Percentiles rank a stretch among this genome's conserved stretches.
phyloP scores from a whole-genome alignment of 176 grass and related monocot species.

The Urochloa ruziziensis region DNA sequence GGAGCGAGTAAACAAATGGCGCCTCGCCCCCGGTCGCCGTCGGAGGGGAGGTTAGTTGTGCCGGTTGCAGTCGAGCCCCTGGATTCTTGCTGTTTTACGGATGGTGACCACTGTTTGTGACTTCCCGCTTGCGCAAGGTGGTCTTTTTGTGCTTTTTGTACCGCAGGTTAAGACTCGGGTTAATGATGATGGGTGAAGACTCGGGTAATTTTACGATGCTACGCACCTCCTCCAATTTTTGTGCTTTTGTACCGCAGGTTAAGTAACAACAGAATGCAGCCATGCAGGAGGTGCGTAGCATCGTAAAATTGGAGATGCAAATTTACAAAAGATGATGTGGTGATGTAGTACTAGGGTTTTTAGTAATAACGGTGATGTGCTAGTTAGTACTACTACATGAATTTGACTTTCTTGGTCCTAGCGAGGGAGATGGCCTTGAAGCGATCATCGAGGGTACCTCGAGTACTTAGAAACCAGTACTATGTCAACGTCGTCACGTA shows the following conservation, averaged over 20 bases:
- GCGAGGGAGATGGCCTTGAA: neutral
- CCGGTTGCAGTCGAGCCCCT: slow-evolving; percentile 25
- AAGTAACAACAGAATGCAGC: no score
- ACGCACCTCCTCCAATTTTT: no score
- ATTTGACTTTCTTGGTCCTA: neutral
- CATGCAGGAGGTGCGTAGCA: neutral
- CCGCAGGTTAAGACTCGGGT: neutral
- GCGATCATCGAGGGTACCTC: neutral
- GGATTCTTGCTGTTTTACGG: slow-evolving; percentile 2
- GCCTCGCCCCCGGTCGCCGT: slow-evolving; percentile 17
- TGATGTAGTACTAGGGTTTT: no score
- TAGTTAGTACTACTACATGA: neutral
- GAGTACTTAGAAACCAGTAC: neutral
- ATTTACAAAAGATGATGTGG: neutral
- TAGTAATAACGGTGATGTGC: no score
- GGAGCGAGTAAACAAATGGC: slow-evolving; percentile 38
- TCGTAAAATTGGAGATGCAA: neutral
- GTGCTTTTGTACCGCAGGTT: no score
- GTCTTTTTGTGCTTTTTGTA: neutral
- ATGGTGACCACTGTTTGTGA: neutral
- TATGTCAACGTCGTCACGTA: neutral
- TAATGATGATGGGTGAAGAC: neutral
- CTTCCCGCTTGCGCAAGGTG: neutral
- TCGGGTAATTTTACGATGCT: no score
- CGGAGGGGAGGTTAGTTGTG: neutral